phyloP scores from a whole-genome alignment of 768 basidiomycete species.

The Piloderma croceum region DNA sequence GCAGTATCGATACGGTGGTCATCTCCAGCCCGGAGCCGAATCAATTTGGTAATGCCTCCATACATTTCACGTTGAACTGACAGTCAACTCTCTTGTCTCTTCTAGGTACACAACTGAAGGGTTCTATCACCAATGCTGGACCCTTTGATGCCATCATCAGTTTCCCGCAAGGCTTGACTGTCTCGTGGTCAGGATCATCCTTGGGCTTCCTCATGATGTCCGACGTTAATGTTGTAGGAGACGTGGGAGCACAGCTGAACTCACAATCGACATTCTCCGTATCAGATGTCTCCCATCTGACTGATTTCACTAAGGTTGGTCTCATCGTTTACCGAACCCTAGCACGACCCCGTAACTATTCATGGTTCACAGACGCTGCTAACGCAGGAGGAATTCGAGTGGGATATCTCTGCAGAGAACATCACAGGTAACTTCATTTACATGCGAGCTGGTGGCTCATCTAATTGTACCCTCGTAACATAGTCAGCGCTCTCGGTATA shows the following conservation, averaged over 20 bases:
- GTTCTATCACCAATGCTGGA: slow-evolving; percentile 63
- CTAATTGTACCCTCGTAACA: slow-evolving; percentile 4
- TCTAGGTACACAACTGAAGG: slow-evolving; percentile 47
- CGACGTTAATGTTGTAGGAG: slow-evolving; percentile 52
- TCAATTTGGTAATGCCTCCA: slow-evolving; percentile 45
- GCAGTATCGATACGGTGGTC: slow-evolving; percentile 52
- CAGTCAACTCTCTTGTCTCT: background rate
- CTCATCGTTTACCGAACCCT: background rate
- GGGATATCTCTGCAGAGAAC: slow-evolving; percentile 63
- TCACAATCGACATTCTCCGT: slow-evolving; percentile 52
- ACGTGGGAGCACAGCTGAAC: slow-evolving; percentile 57
- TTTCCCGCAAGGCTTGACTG: slow-evolving; percentile 56
- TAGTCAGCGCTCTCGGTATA: slow-evolving; percentile 59
- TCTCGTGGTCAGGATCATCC: slow-evolving; percentile 52
- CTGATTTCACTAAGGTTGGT: slow-evolving; percentile 58
- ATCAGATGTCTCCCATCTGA: slow-evolving; percentile 48
- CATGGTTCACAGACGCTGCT: slow-evolving; percentile 39
- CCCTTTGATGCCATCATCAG: slow-evolving; percentile 70
- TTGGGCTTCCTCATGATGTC: slow-evolving; percentile 59
- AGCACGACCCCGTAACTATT: background rate
- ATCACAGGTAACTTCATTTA: slow-evolving; percentile 41
- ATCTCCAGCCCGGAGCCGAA: slow-evolving; percentile 53
- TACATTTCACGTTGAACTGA: background rate
- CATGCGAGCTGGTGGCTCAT: background rate
- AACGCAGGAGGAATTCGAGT: slow-evolving; percentile 60